A percentile compares a stretch with the other conserved stretches of the same genome.
These are phyloP conservation scores for Bidens hawaiensis DNA, from an alignment of 140 eudicot genomes.

Conservation along the genomic window DNA sequence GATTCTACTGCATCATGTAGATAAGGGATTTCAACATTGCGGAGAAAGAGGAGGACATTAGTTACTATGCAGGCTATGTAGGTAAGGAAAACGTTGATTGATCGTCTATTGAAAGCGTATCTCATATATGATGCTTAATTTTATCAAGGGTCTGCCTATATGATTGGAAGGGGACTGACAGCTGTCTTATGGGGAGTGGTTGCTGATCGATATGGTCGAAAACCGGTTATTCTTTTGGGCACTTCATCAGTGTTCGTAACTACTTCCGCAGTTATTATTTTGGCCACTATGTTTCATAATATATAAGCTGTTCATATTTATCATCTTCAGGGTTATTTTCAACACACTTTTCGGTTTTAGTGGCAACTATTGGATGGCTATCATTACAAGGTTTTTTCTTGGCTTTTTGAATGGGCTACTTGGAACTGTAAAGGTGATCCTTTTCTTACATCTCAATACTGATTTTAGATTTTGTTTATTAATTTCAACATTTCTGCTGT, in stretches of 20 bases:
- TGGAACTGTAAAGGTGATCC: conserved; percentile 78
- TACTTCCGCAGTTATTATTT: conserved; percentile 2
- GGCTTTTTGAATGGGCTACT: conserved; percentile 77
- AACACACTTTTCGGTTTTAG: conserved; percentile 89
- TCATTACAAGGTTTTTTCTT: conserved; percentile 75
- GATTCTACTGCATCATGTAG: conserved; percentile 38
- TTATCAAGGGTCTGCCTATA: conserved; percentile 72
- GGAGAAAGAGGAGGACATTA: conserved; percentile 66
- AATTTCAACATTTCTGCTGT: not conserved
- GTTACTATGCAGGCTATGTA: conserved; percentile 89
- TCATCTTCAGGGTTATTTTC: conserved; percentile 71
- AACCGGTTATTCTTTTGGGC: conserved; percentile 73
- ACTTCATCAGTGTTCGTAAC: conserved; percentile 47
- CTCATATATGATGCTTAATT: conserved; percentile 4
- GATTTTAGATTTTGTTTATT: not conserved
- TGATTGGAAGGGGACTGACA: conserved; percentile 92
- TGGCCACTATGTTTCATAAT: not conserved
- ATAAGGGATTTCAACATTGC: conserved; percentile 74
- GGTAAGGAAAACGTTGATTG: conserved; percentile 38
- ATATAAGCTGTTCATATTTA: not conserved
- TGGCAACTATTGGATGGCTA: conserved; percentile 78
- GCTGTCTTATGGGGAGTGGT: conserved; percentile 79
- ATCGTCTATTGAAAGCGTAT: not conserved
- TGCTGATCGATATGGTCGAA: conserved; percentile 91
- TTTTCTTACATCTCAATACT: conserved; percentile 4